Conservation (phyloP, 2,329 filamentous ascomycete genomes). For the Achaetomium macrosporum region DNA sequence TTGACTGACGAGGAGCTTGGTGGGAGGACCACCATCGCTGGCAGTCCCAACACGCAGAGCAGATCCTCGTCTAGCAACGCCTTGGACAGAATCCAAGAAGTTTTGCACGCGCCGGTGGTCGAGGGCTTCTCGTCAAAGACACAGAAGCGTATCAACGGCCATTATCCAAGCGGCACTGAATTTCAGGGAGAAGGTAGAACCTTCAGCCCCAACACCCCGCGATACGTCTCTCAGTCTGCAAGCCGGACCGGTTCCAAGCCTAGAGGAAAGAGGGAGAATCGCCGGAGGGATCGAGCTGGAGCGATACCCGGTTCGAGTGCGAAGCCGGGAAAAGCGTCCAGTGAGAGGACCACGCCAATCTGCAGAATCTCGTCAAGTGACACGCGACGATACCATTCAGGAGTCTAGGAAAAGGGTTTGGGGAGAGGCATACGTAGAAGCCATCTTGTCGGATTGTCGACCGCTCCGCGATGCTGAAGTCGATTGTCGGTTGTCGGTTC, state of each 20-base stretch:
- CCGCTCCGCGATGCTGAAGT: slow-evolving; percentile 27
- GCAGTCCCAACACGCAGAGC: slow-evolving; percentile 6
- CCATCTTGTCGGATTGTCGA: slow-evolving; percentile 33
- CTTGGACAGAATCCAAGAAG: slow-evolving; percentile 51
- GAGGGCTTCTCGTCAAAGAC: neutral
- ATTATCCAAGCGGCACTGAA: slow-evolving; percentile 55
- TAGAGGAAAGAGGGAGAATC: slow-evolving; percentile 52
- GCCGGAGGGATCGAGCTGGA: slow-evolving; percentile 75
- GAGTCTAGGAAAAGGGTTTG: slow-evolving; percentile 14
- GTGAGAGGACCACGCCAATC: slow-evolving; percentile 84
- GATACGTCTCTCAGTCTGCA: slow-evolving; percentile 53
- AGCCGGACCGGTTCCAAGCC: slow-evolving; percentile 33
- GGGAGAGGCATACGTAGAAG: slow-evolving; percentile 27
- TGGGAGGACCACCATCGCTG: neutral
- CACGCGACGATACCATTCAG: slow-evolving; percentile 26
- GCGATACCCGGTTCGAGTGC: slow-evolving; percentile 35
- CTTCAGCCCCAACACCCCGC: slow-evolving; percentile 78
- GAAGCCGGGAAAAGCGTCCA: slow-evolving; percentile 49
- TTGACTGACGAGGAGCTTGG: slow-evolving; percentile 59
- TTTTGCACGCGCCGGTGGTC: slow-evolving; percentile 37
- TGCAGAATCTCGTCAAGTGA: slow-evolving; percentile 40
- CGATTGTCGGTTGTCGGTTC: slow-evolving; percentile 19
- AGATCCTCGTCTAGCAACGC: slow-evolving; percentile 70
- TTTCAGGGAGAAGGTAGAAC: slow-evolving; percentile 66
- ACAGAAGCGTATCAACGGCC: slow-evolving; percentile 6